Evolutionary conservation across 225 moss, liverwort and hornwort species (phyloP).

Genomic region (Polytrichum formosum): DNA sequence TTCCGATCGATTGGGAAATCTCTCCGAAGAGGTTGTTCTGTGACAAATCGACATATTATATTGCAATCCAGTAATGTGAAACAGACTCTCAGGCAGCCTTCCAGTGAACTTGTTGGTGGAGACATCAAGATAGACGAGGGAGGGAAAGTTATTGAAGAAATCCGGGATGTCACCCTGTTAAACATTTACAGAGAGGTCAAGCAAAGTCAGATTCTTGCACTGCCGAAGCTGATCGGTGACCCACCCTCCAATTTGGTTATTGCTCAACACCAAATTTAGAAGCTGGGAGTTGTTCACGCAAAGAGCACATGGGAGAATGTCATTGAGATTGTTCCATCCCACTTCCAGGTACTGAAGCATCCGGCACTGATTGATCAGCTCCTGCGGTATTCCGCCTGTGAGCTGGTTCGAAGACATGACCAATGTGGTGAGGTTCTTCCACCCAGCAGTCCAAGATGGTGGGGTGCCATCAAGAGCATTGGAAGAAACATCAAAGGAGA

Average conservation of each 20-base stretch:
- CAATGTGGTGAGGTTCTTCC: constrained; percentile 33
- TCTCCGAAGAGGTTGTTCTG: constrained; percentile 54
- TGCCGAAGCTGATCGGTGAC: constrained; percentile 29
- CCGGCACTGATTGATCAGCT: constrained; percentile 32
- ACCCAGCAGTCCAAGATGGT: constrained; percentile 32
- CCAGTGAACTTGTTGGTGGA: constrained; percentile 59
- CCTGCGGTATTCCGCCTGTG: constrained; percentile 27
- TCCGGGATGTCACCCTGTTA: constrained; percentile 56
- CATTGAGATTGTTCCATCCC: constrained; percentile 34
- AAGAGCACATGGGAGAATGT: constrained; percentile 25
- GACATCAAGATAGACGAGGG: constrained; percentile 47
- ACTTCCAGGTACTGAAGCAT: constrained; percentile 27
- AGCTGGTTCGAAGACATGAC: constrained; percentile 27
- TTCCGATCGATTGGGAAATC: constrained; percentile 55
- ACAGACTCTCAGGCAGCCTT: constrained; percentile 52
- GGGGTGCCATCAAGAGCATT: constrained; percentile 34
- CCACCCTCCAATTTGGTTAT: constrained; percentile 15
- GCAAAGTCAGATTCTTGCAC: constrained; percentile 24
- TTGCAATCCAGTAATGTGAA: constrained; percentile 33
- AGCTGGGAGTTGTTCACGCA: not conserved
- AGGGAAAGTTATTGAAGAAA: constrained; percentile 53
- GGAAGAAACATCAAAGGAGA: constrained; percentile 31
- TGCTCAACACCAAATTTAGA: not conserved
- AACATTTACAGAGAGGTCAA: constrained; percentile 36
- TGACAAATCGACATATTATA: constrained; percentile 34